phyloP scores from a whole-genome alignment of 208 protist genomes.

The Crithidia sp. region DNA sequence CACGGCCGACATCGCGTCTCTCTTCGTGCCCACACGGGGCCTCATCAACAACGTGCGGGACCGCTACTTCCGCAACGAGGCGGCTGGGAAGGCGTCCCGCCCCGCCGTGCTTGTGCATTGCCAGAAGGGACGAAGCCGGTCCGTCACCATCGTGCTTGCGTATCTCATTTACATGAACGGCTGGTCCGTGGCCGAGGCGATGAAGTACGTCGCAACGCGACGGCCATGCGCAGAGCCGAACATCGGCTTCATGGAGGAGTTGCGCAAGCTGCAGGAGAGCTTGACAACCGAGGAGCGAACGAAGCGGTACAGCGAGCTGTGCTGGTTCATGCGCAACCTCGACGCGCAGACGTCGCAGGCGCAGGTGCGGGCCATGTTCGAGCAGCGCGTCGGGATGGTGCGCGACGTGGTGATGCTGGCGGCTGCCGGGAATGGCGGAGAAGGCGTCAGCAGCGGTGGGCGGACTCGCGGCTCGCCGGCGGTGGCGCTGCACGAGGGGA shows the following conservation, averaged over 20 bases:
- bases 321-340: constrained; percentile 64
- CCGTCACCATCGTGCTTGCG: constrained; percentile 81
- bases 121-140: constrained; percentile 85
- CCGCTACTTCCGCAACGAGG: constrained; percentile 46
- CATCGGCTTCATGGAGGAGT: constrained; percentile 78
- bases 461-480: too few species aligned
- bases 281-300: constrained; percentile 57
- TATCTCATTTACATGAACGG: constrained; percentile 86
- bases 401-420: constrained; percentile 65
- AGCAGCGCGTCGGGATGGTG: constrained; percentile 71
- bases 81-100: constrained; percentile 6
- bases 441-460: too few species aligned
- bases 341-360: constrained; percentile 27
- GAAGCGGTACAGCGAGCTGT: constrained; percentile 51
- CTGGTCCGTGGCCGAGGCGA: constrained; percentile 81
- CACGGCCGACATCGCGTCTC: constrained; percentile 60
- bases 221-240: constrained; percentile 79
- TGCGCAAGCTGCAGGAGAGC: constrained; percentile 72
- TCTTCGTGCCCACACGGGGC: constrained; percentile 59
- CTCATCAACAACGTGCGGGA: constrained; percentile 62
- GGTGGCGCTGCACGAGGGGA: too few species aligned
- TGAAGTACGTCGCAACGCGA: constrained; percentile 67
- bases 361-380: constrained; percentile 67
- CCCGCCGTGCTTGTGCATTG: constrained; percentile 86
- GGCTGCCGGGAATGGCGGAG: not conserved